Evolutionary conservation across 495 filamentous ascomycete genomes (phyloP), one percentile per base, ranked within the genome.

Genomic region (Penicillium atrosanguineum): DNA sequence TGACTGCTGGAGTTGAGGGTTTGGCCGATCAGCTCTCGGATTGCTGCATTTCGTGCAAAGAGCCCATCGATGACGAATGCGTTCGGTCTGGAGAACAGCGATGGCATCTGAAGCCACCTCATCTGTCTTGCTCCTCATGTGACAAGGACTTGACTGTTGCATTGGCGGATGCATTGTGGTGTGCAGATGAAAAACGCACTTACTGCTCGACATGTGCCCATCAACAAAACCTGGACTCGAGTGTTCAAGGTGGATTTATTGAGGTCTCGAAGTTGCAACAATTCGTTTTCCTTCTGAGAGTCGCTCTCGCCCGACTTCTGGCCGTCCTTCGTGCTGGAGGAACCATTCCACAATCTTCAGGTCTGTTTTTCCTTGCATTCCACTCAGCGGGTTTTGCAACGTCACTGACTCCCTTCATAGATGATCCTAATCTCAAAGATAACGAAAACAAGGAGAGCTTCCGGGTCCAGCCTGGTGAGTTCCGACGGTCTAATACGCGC

Each of bases 51-150:
- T 64, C 79, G 9, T 99, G 94, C 70, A 83, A 86, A 56, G 86
- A 87, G 53, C 88, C 93, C 6, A 90, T 99, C 50, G 95, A 99
- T 56, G 94, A 99, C 60, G 91, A 93, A 62, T 97, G 95, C 67
- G 77, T 87, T 49, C 80, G 82, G 48, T 76, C 75, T 48, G 84
- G 81, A 31, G 83, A 94, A 39, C 83, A 79, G 64, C 81, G 91
- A 59, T 95, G 93, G 87, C 93, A 97, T 65, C 66, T 87, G 18
- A 79, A 80, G 19, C 75, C 73, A 6, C 65, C 74, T 44, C 96
- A 95, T 70, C 77, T 95, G 53, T 72, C 75, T 29, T 99, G 94
- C 68, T 74, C 74, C 14, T 83, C 80, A 43, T 98, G 94, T 61
- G 79, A 84, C 48, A 80, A 78, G 49, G 88, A 95, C 37, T 67